Percentiles rank a stretch among this genome's conserved stretches.
These are phyloP conservation scores for Novymonas esmeraldas DNA, from an alignment of 208 protist genomes.

Conservation along the genomic window DNA sequence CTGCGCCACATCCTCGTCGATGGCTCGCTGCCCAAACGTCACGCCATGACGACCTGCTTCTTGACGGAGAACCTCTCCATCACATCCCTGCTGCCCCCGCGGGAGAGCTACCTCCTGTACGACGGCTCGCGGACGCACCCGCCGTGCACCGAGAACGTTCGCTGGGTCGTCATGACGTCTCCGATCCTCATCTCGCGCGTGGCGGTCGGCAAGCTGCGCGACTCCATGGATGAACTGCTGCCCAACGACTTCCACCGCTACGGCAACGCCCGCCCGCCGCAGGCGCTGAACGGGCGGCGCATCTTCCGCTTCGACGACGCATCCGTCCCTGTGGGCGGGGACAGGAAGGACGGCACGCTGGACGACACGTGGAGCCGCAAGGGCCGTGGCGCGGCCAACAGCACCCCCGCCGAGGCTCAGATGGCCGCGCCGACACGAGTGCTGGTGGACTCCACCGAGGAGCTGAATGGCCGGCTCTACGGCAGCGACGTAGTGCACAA, in stretches of 20 bases:
- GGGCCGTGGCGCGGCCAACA: not conserved
- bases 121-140: constrained; percentile 78
- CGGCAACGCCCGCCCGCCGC: constrained; percentile 61
- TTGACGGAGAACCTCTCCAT: constrained; percentile 57
- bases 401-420: not conserved
- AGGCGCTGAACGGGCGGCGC: constrained; percentile 61
- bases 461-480: not conserved
- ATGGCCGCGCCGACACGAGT: not conserved
- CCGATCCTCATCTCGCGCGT: constrained; percentile 59
- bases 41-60: constrained; percentile 67
- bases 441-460: not conserved
- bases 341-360: constrained; percentile 14
- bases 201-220: constrained; percentile 50
- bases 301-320: constrained; percentile 73
- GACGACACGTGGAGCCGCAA: constrained; percentile 23
- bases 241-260: constrained; percentile 55
- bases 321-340: not conserved
- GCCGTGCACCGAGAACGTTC: constrained; percentile 74
- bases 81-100: constrained; percentile 42
- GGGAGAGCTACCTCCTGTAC: constrained; percentile 76
- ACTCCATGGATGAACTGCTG: constrained; percentile 45
- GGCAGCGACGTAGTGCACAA: too few species aligned
- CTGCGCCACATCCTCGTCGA: constrained; percentile 73
- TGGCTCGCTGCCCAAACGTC: constrained; percentile 48
- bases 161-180: constrained; percentile 83